Evolutionary conservation across 164 flowering plant genomes (phyloP), one percentile per base, ranked within the genome.

Genomic region (Annona cherimola): DNA sequence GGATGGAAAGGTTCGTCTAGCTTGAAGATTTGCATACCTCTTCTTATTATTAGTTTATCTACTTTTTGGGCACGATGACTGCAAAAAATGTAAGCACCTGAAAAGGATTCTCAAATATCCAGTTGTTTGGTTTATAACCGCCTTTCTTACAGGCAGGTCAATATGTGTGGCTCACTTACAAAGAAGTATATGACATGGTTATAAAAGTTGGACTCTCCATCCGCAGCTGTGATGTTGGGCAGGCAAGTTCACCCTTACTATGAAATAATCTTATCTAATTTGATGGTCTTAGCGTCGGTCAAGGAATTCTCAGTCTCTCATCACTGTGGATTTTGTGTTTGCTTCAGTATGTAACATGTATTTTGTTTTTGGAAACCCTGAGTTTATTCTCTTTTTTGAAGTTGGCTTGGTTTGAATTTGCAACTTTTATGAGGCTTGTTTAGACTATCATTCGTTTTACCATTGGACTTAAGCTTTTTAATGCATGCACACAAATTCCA

Each of bases 161-260:
- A 73, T 96, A 93, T 79, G 86, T 76, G 62, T 96, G 99, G 99
- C 79, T 78, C 71, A 96, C 91, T 11, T 96, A 96, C 79, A 83
- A 86, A 78, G 86, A 96, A 80, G 98, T 93, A 0, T 88, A 93
- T 78, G 94, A 86, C 76, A 14, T 74, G 44, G 96, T 89, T 4
- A 71, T 88, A 44, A 86, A 89, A 80, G 76, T 91, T 77, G 99
- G 95, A 68, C 75, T 76, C 54, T 75, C 98, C 40, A 87, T 96
- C 65, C 88, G 95, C 4, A 83, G 82, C 71, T 82, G 93, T 81
- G 98, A 98, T 41, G 78, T 90, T 69, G 85, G 66, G 26, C 82
- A 82, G 74, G 98, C 93, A 84, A 82, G 77, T 43, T 67, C 59
- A 35, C 60, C 70, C 68, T 61, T 67, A 39, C 2, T 39, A 59